phyloP scores from a whole-genome alignment of 805 yeast genomes.

The Candida chilensis region DNA sequence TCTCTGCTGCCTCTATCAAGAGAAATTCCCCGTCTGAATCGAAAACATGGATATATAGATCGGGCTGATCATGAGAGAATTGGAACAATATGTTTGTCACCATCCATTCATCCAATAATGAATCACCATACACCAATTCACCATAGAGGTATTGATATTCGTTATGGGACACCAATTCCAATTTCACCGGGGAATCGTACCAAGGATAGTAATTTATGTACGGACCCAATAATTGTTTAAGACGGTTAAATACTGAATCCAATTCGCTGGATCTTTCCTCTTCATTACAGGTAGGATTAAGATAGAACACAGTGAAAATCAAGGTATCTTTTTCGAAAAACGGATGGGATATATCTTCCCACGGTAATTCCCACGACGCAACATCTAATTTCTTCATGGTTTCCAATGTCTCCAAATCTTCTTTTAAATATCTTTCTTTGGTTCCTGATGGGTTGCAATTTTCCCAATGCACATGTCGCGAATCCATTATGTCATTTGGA shows the following conservation, averaged over 20 bases:
- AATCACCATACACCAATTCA: slow-evolving; percentile 31
- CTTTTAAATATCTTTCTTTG: too few relatives aligned
- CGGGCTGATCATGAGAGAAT: slow-evolving; percentile 18
- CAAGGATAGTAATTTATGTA: slow-evolving; percentile 34
- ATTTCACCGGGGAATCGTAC: slow-evolving; percentile 18
- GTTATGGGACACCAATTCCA: slow-evolving; percentile 8
- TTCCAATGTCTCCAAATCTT: too few relatives aligned
- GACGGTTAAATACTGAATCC: slow-evolving; percentile 6
- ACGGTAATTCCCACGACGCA: neutral
- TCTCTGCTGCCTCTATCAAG: slow-evolving; percentile 37
- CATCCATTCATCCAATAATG: slow-evolving; percentile 34
- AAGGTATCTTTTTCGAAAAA: slow-evolving; percentile 7
- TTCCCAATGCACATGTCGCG: too few relatives aligned
- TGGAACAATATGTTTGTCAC: slow-evolving; percentile 27
- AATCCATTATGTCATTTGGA: too few relatives aligned
- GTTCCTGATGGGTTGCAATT: too few relatives aligned
- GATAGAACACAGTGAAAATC: slow-evolving; percentile 14
- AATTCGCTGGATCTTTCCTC: slow-evolving; percentile 8
- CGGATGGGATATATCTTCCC: slow-evolving; percentile 1
- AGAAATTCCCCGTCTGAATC: slow-evolving; percentile 54
- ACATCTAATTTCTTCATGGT: neutral
- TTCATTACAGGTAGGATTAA: slow-evolving; percentile 15
- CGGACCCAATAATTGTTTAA: slow-evolving; percentile 13
- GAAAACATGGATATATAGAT: slow-evolving; percentile 30
- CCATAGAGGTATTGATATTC: slow-evolving; percentile 23